Base-by-base conservation (phyloP, 345 rosid genomes). In the Erucastrum elatum region DNA sequence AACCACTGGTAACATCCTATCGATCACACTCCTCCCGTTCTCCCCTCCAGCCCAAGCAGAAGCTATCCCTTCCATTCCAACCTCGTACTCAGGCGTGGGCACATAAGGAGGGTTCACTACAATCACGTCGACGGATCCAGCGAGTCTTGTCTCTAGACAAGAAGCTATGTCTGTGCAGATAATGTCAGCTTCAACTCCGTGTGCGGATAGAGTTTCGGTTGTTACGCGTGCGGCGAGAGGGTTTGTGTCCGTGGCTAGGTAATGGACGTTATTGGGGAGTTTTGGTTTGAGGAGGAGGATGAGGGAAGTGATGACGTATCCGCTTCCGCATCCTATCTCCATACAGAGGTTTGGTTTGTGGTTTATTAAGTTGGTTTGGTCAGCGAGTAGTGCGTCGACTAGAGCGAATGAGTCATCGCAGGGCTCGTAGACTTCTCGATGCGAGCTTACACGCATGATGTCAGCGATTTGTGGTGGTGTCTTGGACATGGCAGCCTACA, bases 21-120 rank as follows among this genome's bases (percentile, higher is more conserved):
- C 90, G 2, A 90, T 91, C 6, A 90, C 86, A 1, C 68, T 60
- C 44, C 92, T 80, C 39, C 97, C 94, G 63, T 90, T 87, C 70
- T 88, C 87, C 6, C 96, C 99, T 79, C 99, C 98, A 17, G 97
- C 99, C 98, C 98, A 95, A 74, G 98, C 85, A 49, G 98, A 85
- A 1, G 93, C 84, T 39, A 88, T 91, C 37, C 88, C 90, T 77
- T 80, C 79, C 77, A 78, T 63, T 8, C 88, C 90, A 27, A 90
- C 98, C 80, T 95, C 99, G 51, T 89, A 87, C 55, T 91, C 98
- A 0, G 98, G 99, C 0, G 98, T 93, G 4, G 99, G 96, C 44
- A 93, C 98, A 67, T 93, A 95, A 46, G 99, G 99, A 2, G 98
- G 97, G 77, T 95, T 93, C 76, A 91, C 99, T 59, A 91, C 96